These are phyloP conservation scores for Oxyria digyna DNA, from an alignment of 148 eudicot genomes.

Conservation along the genomic window DNA sequence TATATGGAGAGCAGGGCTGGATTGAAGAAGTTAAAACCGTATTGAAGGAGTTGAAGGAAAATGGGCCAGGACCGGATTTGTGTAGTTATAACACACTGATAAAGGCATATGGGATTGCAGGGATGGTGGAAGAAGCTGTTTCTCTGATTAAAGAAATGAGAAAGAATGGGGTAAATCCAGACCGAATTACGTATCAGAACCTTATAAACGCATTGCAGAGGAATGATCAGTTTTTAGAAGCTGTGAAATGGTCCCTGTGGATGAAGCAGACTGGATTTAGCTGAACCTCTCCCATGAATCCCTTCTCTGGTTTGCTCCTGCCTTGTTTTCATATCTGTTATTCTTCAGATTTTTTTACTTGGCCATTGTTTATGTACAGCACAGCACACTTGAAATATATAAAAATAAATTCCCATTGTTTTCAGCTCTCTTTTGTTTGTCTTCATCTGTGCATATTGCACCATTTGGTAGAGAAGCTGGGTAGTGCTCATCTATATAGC, in stretches of 20 bases:
- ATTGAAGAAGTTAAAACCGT: slow-evolving; percentile 72
- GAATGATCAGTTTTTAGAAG: slow-evolving; percentile 79
- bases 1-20: slow-evolving; percentile 86
- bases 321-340: not conserved
- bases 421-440: not conserved
- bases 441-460: not conserved
- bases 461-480: not conserved
- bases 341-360: not conserved
- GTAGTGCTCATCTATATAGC: not conserved
- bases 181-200: slow-evolving; percentile 52
- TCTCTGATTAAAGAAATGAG: slow-evolving; percentile 75
- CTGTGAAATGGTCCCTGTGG: slow-evolving; percentile 98
- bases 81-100: slow-evolving; percentile 87
- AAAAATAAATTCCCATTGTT: not conserved
- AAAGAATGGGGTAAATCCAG: slow-evolving; percentile 60
- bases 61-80: slow-evolving; percentile 63
- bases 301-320: not conserved
- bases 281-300: slow-evolving; percentile 11
- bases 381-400: not conserved
- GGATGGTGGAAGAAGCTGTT: slow-evolving; percentile 95
- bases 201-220: slow-evolving; percentile 51
- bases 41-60: slow-evolving; percentile 56
- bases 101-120: slow-evolving; percentile 95
- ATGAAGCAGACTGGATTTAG: slow-evolving; percentile 78
- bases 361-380: slow-evolving; percentile 5